A percentile compares a stretch with the other conserved stretches of the same genome.
Evolutionary conservation across 2,329 filamentous ascomycete genomes (phyloP).

Genomic region (Diatrype stigma): DNA sequence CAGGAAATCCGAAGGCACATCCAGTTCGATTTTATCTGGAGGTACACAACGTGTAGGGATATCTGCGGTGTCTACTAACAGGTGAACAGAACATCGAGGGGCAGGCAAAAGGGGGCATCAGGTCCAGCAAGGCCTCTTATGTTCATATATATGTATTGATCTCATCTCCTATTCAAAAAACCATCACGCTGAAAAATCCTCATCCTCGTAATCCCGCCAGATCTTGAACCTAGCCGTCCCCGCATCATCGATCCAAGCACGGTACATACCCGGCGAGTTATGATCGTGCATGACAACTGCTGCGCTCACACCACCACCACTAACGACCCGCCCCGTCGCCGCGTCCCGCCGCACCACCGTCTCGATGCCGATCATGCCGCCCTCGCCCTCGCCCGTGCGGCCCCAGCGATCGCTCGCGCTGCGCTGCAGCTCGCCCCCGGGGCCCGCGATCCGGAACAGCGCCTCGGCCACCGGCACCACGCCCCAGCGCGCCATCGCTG

Average conservation of each 20-base stretch:
- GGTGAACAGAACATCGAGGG: no score
- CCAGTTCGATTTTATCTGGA: no score
- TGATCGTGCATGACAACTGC: constrained; percentile 67
- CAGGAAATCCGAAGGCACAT: no score
- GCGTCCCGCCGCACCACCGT: constrained; percentile 43
- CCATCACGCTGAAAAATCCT: no score
- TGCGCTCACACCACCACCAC: constrained; percentile 32
- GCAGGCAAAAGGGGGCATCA: no score
- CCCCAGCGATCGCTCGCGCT: constrained; percentile 73
- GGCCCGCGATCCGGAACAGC: constrained; percentile 63
- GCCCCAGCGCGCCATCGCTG: constrained; percentile 66
- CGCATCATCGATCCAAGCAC: constrained; percentile 67
- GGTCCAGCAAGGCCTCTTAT: no score
- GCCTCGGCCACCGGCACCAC: constrained; percentile 50
- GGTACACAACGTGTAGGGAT: no score
- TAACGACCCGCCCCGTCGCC: constrained; percentile 36
- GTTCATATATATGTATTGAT: no score
- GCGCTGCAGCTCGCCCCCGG: constrained; percentile 66
- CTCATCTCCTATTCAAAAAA: no score
- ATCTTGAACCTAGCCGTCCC: constrained; percentile 55
- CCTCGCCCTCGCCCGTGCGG: constrained; percentile 72
- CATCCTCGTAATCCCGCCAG: constrained; percentile 41
- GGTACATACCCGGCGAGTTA: constrained; percentile 86
- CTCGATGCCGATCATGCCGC: constrained; percentile 82
- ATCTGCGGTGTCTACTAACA: no score